phyloP scores from a whole-genome alignment of 2,329 filamentous ascomycete species.

The Beauveria medogensis region DNA sequence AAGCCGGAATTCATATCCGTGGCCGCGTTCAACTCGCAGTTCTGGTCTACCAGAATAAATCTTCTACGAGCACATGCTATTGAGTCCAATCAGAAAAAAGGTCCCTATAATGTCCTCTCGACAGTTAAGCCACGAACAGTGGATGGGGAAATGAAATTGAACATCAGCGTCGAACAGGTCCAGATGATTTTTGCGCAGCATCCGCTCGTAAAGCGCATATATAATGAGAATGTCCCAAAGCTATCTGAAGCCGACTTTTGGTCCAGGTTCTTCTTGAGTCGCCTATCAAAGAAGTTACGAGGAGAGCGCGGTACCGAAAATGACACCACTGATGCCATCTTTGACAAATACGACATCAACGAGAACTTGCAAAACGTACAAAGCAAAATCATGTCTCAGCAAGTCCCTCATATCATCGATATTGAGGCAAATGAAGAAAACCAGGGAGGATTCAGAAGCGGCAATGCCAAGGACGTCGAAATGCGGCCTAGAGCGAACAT shows the following conservation, averaged over 20 bases:
- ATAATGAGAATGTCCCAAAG: conserved; percentile 86
- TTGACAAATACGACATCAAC: conserved; percentile 77
- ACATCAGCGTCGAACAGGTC: conserved; percentile 85
- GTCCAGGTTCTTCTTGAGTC: conserved; percentile 88
- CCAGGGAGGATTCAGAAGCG: conserved; percentile 70
- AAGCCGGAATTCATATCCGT: conserved; percentile 80
- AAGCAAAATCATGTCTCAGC: conserved; percentile 48
- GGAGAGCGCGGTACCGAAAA: conserved; percentile 77
- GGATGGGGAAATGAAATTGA: conserved; percentile 68
- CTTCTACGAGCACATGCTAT: conserved; percentile 85
- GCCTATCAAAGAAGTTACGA: conserved; percentile 81
- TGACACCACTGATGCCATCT: conserved; percentile 67
- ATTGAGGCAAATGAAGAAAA: conserved; percentile 93
- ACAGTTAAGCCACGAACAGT: conserved; percentile 61
- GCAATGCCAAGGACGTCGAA: conserved; percentile 81
- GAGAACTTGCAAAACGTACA: conserved; percentile 52
- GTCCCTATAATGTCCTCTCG: conserved; percentile 88
- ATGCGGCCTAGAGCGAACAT: conserved; percentile 80
- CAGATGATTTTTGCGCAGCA: conserved; percentile 90
- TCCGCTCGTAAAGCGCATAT: conserved; percentile 79
- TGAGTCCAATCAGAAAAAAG: conserved; percentile 76
- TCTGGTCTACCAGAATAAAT: conserved; percentile 86
- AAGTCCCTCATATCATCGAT: conserved; percentile 84
- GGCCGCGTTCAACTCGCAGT: conserved; percentile 78
- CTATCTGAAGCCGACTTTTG: conserved; percentile 77